Base-by-base conservation (phyloP, 208 protist species). In the Balamuthia mandrillaris region DNA sequence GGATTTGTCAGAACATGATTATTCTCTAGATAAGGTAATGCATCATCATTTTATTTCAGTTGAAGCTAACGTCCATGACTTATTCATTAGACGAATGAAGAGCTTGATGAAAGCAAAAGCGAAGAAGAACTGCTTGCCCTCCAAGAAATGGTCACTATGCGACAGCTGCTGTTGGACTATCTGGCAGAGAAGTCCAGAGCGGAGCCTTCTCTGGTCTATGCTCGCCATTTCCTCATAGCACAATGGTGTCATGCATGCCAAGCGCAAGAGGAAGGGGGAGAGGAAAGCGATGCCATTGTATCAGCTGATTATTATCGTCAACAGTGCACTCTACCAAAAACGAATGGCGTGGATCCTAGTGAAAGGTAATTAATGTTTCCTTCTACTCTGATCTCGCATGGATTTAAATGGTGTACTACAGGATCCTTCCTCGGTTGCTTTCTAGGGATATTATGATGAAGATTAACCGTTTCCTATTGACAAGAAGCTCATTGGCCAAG, bases 191-290 rank as follows among this genome's bases (percentile, higher is more conserved):
- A 37, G 14, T 18, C 75, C 75, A 61, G 52, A 18, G 18, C 31
- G 31, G 75, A 83, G 39, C 56, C 56, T 2, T 83, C 75, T 10
- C 35, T 83, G 29, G 10, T 61, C 51, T 83, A 39, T 37, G 60
- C 75, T 9, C 75, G 75, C 47, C 75, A 83, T 47, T 83, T 83
- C 41, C 47, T 83, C 52, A 83, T 83, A n/a, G 52, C 39, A 47
- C 75, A 83, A 42, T 83, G 75, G 75, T 83, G 75, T 37, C 52
- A 66, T 14, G 39, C 33, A 37, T 37, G 66, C 12, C 24, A 10
- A 3, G 75, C 60, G 29, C 52, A 83, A 44, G 75, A 83, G 3
- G 42, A n/a, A n/a, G n/a, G n/a, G n/a, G n/a, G n/a, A n/a, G n/a
- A n/a, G n/a, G n/a, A n/a, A n/a, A n/a, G n/a, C n/a, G n/a, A n/a